Percentiles rank a stretch among this genome's conserved stretches.
Evolutionary conservation across 2,329 filamentous ascomycete species (phyloP).

Genomic region (Bipolaris gigantea): DNA sequence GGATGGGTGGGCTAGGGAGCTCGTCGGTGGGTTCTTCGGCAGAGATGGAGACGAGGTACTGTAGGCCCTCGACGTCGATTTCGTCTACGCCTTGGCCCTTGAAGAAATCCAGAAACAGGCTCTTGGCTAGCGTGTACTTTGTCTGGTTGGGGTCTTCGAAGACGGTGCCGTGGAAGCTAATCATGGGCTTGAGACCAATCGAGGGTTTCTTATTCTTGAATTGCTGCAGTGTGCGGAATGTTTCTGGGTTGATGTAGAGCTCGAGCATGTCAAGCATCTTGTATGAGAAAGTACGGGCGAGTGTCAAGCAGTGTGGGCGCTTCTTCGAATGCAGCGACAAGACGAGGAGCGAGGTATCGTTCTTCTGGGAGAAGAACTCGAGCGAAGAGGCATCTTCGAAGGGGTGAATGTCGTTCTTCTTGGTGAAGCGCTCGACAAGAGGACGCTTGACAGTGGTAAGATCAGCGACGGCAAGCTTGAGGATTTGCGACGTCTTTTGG

Average conservation of each 20-base stretch:
- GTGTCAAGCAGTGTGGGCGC: conserved; percentile 84
- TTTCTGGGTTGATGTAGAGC: conserved; percentile 75
- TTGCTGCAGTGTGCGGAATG: conserved; percentile 68
- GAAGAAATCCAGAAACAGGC: conserved; percentile 87
- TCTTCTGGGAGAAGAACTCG: conserved; percentile 96
- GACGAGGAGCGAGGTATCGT: conserved; percentile 83
- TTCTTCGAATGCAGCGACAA: conserved; percentile 91
- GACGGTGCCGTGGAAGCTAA: conserved; percentile 85
- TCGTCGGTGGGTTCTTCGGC: conserved; percentile 62
- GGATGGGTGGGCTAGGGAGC: conserved; percentile 52
- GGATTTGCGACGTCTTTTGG: conserved; percentile 78
- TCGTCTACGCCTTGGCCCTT: conserved; percentile 76
- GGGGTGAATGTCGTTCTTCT: conserved; percentile 94
- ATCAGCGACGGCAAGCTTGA: conserved; percentile 82
- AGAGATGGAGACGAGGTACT: conserved; percentile 82
- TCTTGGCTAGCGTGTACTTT: conserved; percentile 84
- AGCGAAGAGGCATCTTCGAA: conserved; percentile 88
- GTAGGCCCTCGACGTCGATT: conserved; percentile 92
- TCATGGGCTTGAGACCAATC: conserved; percentile 82
- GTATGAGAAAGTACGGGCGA: conserved; percentile 80
- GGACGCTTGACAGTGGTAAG: conserved; percentile 83
- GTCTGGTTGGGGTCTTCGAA: conserved; percentile 81
- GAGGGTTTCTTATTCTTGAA: conserved; percentile 69
- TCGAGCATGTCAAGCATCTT: conserved; percentile 96
- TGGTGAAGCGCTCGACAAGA: conserved; percentile 85